Base-by-base conservation (phyloP, 2,329 filamentous ascomycete genomes). In the Cytospora piceae region DNA sequence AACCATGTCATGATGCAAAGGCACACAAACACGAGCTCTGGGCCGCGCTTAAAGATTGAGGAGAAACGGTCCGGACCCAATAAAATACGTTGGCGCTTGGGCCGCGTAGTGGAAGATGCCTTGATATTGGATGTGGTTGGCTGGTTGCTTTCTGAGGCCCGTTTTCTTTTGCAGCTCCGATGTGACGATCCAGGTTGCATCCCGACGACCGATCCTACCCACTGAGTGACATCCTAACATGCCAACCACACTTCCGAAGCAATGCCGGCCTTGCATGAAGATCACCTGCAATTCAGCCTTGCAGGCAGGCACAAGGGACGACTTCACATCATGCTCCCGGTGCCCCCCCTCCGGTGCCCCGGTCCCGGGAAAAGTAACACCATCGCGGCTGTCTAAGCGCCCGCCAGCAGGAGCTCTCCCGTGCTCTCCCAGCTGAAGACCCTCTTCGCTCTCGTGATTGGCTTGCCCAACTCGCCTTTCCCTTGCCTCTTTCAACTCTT, bases 321-420 rank as follows among this genome's bases (percentile, higher is more conserved):
- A 39, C 54, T 53, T 39, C 14, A 3, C 17, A 31, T 46, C 20
- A 31, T 29, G 34, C 37, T 24, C 24, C 32, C 3, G 27, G 27
- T 29, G 3, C 3, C 3, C 27, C 27, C 27, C 27, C 27, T 29
- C 24, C 11, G 58, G 5, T 29, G 34, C 34, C 34, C 34, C 34
- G 11, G 34, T 37, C 34, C 42, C 20, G 46, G 32, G 22, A 42
- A 63, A 53, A 37, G 34, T 37, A 37, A 57, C 60, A 29, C 60
- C 60, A 51, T 63, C 60, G 60, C 60, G 60, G 60, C 61, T 63
- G 53, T 63, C 51, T 58, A 63, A 57, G 61, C 61, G 61, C 61
- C 37, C 53, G 53, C 54, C 22, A 46, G 31, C 34, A 39, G 15
- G 42, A 14, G n/a, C 46, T 20, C 46, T 24, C 46, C 39, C n/a